Evolutionary conservation across 2,329 filamentous ascomycete species (phyloP).

Genomic region (Diaporthe batatas): DNA sequence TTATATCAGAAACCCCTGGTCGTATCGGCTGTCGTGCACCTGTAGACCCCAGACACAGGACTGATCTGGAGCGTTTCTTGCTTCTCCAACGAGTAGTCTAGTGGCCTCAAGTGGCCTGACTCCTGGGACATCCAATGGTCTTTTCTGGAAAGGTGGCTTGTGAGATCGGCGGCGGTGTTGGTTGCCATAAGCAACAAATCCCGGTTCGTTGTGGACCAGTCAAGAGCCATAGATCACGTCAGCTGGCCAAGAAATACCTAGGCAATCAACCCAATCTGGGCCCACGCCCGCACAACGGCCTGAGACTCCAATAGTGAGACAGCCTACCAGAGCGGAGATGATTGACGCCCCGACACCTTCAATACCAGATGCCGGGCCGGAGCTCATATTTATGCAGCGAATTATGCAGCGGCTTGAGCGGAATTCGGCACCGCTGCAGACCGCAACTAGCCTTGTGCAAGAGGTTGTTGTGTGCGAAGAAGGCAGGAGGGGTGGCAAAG

Average conservation of each 20-base stretch:
- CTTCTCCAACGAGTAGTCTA: neutral
- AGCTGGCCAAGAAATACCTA: neutral
- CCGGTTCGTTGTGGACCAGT: conserved; percentile 4
- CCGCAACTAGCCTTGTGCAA: conserved; percentile 18
- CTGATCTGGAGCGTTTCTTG: neutral
- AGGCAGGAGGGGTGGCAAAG: neutral
- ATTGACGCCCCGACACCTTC: neutral
- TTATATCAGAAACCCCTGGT: neutral
- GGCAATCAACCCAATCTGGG: neutral
- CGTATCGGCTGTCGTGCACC: neutral
- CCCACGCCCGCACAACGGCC: neutral
- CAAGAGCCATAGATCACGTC: neutral
- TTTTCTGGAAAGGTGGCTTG: neutral
- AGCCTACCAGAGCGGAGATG: neutral
- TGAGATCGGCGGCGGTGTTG: neutral
- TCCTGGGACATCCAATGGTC: neutral
- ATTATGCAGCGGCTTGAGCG: conserved; percentile 18
- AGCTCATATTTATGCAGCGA: conserved; percentile 21
- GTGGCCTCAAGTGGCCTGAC: neutral
- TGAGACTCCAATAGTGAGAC: neutral
- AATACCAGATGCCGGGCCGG: conserved; percentile 3
- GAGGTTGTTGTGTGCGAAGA: neutral
- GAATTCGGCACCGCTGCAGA: conserved; percentile 3
- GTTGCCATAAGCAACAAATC: neutral
- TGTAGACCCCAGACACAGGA: neutral